Percentiles rank a stretch among this genome's conserved stretches.
These are phyloP conservation scores for Geranomyces variabilis DNA, from an alignment of 192 early-diverging fungal genomes.

Conservation along the genomic window DNA sequence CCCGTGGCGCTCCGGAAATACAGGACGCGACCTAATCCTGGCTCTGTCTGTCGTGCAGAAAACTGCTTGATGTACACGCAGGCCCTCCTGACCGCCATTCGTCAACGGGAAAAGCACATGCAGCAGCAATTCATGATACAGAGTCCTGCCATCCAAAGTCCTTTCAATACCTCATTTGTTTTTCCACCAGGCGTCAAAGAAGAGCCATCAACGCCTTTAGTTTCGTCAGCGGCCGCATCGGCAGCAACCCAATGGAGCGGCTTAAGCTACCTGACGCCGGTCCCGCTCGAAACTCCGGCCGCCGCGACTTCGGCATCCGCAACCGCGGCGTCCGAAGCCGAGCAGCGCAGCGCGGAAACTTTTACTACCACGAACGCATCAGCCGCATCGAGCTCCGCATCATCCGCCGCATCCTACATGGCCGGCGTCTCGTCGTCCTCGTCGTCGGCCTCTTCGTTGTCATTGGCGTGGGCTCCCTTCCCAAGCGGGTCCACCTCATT, in stretches of 20 bases:
- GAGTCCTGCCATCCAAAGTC: background rate
- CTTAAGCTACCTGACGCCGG: too few relatives aligned
- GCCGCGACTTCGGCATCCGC: background rate
- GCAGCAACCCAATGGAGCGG: background rate
- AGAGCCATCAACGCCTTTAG: slow-evolving; percentile 3
- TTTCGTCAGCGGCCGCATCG: background rate
- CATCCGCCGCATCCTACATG: too few relatives aligned
- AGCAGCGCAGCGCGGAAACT: too few relatives aligned
- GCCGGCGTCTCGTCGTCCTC: too few relatives aligned
- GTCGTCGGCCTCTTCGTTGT: too few relatives aligned
- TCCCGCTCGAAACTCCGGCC: too few relatives aligned
- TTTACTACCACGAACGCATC: too few relatives aligned
- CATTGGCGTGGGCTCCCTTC: too few relatives aligned
- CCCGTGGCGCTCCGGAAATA: too few relatives aligned
- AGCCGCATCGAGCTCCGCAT: too few relatives aligned
- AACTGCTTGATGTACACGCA: slow-evolving; percentile 21
- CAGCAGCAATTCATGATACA: slow-evolving; percentile 3
- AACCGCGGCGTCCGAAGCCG: background rate
- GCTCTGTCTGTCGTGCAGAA: slow-evolving; percentile 1
- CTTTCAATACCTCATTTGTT: background rate
- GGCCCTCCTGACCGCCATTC: slow-evolving; percentile 1
- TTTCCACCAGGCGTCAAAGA: background rate
- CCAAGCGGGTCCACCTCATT: too few relatives aligned
- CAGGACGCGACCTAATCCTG: too few relatives aligned
- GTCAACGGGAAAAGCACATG: background rate